phyloP scores from a whole-genome alignment of 2,329 filamentous ascomycete species.

The Coniella lustricola region DNA sequence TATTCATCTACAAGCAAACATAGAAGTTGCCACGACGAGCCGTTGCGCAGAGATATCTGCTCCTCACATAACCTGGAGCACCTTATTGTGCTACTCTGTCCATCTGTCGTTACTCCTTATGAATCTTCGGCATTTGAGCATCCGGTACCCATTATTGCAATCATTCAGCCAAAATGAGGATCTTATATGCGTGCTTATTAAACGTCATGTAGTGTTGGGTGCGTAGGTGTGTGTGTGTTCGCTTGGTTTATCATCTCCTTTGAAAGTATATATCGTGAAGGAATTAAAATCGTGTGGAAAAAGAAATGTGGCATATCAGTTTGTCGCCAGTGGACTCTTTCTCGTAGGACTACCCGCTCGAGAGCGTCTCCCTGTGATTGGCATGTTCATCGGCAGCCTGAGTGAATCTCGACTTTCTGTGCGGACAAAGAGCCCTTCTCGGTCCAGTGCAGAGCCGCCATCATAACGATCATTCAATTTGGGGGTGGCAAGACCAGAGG shows the following conservation, averaged over 20 bases:
- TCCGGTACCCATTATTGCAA: no score
- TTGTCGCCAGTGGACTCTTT: slow-evolving; percentile 51
- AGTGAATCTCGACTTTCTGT: slow-evolving; percentile 83
- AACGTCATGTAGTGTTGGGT: no score
- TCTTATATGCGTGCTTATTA: no score
- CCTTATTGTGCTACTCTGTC: no score
- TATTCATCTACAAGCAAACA: no score
- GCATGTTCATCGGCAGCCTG: slow-evolving; percentile 40
- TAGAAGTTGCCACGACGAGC: no score
- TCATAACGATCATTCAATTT: slow-evolving; percentile 51
- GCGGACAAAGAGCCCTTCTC: slow-evolving; percentile 68
- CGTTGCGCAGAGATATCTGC: no score
- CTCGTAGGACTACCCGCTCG: slow-evolving; percentile 53
- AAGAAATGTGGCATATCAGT: slow-evolving; percentile 33
- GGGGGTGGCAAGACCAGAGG: slow-evolving; percentile 63
- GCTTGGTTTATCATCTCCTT: no score
- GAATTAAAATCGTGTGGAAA: slow-evolving; percentile 6
- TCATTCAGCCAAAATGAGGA: no score
- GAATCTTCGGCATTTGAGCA: no score
- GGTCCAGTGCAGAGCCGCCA: slow-evolving; percentile 44
- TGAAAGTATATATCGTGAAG: slow-evolving; percentile 5
- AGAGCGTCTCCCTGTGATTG: slow-evolving; percentile 41
- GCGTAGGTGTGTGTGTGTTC: slow-evolving; percentile 9
- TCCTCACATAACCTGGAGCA: no score
- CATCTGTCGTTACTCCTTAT: no score